These are phyloP conservation scores for Yamadazyma insecticola DNA, from an alignment of 805 yeast species.

Conservation along the genomic window DNA sequence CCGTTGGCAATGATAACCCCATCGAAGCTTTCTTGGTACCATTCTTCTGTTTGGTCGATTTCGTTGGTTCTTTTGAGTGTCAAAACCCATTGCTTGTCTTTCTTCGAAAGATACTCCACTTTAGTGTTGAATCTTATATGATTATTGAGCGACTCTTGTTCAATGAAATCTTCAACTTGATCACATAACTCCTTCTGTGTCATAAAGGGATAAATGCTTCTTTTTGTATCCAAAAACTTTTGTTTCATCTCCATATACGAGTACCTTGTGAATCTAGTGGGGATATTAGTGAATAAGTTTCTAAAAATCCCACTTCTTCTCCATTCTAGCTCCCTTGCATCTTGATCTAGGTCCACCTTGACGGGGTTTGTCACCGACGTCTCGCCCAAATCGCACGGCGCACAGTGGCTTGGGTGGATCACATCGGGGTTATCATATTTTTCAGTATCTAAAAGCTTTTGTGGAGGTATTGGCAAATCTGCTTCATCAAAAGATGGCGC, in stretches of 20 bases:
- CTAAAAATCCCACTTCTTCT: conserved; percentile 32
- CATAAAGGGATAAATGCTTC: conserved; percentile 34
- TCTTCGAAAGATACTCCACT: conserved; percentile 34
- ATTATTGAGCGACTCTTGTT: conserved; percentile 19
- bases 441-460: conserved; percentile 24
- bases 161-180: conserved; percentile 23
- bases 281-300: conserved; percentile 39
- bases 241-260: conserved; percentile 26
- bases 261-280: conserved; percentile 32
- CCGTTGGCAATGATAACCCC: conserved; percentile 65
- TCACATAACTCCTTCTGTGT: conserved; percentile 28
- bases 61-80: conserved; percentile 15
- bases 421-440: conserved; percentile 29
- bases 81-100: conserved; percentile 33
- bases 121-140: conserved; percentile 35
- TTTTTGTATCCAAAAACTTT: conserved; percentile 15
- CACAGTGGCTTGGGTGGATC: conserved; percentile 15
- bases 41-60: conserved; percentile 16
- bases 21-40: conserved; percentile 51
- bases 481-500: conserved; percentile 17
- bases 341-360: conserved; percentile 2
- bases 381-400: conserved; percentile 13
- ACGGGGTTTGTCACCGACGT: conserved; percentile 17
- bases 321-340: conserved; percentile 29
- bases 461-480: conserved; percentile 24